These are phyloP conservation scores for Euphrasia arctica DNA, from an alignment of 305 asterid species.

Conservation along the genomic window DNA sequence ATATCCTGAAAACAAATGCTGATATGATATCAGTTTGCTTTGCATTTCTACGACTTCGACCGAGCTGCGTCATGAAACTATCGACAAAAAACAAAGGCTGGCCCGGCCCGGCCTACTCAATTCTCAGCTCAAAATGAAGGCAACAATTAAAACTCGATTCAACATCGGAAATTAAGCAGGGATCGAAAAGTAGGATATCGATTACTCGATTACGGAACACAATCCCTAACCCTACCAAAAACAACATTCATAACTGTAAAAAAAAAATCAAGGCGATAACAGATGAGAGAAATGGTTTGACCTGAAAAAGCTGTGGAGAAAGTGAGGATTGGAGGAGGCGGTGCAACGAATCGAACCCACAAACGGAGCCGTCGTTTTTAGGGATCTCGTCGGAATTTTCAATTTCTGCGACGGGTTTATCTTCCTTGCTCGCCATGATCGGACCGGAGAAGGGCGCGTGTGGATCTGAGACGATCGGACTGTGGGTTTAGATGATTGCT, in stretches of 20 bases:
- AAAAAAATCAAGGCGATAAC: not conserved
- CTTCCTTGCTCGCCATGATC: slow-evolving; percentile 45
- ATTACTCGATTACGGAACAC: not conserved
- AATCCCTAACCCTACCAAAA: not conserved
- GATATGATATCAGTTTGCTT: not conserved
- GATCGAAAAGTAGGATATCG: not conserved
- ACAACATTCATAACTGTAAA: not conserved
- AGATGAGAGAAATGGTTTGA: slow-evolving; percentile 17
- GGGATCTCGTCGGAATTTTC: slow-evolving; percentile 28
- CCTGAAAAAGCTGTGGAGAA: slow-evolving; percentile 73
- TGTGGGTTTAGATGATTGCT: not conserved
- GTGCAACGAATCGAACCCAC: slow-evolving; percentile 86
- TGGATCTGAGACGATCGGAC: not conserved
- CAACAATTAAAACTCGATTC: not conserved
- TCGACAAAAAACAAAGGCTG: no score
- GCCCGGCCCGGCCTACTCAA: not conserved
- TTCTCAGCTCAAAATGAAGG: slow-evolving; percentile 14
- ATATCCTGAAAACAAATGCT: not conserved
- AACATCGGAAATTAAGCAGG: slow-evolving; percentile 6
- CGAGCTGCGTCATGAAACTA: no score
- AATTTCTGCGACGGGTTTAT: slow-evolving; percentile 31
- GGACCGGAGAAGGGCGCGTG: not conserved
- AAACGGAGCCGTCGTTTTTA: slow-evolving; percentile 54
- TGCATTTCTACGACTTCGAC: no score
- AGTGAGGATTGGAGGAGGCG: slow-evolving; percentile 74